Conservation (phyloP, 371 early-diverging fungal species). For the Lichtheimia corymbifera region DNA sequence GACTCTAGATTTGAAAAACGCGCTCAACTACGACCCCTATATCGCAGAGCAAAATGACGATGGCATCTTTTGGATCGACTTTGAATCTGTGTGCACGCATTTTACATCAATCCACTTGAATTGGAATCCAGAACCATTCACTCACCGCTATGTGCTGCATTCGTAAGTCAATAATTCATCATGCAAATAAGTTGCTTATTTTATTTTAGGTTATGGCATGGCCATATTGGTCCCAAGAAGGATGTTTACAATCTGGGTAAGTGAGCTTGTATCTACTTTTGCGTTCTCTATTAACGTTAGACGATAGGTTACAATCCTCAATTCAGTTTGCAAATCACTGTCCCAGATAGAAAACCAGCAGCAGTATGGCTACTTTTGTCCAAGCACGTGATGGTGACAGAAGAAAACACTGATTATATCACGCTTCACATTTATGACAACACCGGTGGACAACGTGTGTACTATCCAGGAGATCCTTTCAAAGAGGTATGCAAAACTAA, state of each 20-base stretch:
- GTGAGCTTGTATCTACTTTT: background rate
- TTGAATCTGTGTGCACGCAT: constrained; percentile 70
- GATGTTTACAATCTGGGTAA: constrained; percentile 60
- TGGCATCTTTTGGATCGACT: constrained; percentile 90
- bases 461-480: constrained; percentile 75
- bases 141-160: constrained; percentile 64
- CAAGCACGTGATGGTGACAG: constrained; percentile 80
- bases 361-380: constrained; percentile 81
- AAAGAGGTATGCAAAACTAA: constrained; percentile 34
- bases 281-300: too few species aligned
- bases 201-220: constrained; percentile 56
- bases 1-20: constrained; percentile 67
- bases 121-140: constrained; percentile 82
- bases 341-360: constrained; percentile 54
- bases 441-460: constrained; percentile 71
- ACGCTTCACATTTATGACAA: constrained; percentile 80
- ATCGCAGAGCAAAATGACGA: constrained; percentile 67
- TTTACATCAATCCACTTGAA: constrained; percentile 89
- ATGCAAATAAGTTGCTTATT: background rate
- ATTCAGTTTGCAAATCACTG: constrained; percentile 62
- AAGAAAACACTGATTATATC: constrained; percentile 83
- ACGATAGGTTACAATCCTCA: constrained; percentile 73
- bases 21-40: constrained; percentile 71
- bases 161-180: constrained; percentile 29
- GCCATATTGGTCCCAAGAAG: constrained; percentile 62